Evolutionary conservation across 805 yeast genomes (phyloP).

Genomic region (Lachancea fermentati): DNA sequence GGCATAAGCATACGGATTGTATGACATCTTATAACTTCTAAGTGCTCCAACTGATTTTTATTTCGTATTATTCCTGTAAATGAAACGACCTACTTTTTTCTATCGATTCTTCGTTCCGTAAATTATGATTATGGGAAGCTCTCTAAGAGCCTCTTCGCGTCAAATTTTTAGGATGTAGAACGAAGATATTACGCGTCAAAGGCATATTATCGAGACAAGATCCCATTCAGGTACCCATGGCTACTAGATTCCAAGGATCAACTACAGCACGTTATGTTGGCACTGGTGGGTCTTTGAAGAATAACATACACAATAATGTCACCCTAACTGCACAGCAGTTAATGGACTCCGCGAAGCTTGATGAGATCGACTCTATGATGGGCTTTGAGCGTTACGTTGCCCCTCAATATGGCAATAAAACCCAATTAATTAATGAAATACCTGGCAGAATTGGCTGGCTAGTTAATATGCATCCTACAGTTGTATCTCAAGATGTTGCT

Average conservation of each 20-base stretch:
- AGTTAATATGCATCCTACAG: constrained; percentile 87
- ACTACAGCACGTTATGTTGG: constrained; percentile 48
- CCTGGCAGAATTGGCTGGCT: constrained; percentile 69
- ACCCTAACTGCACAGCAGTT: constrained; percentile 35
- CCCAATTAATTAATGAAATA: constrained; percentile 11
- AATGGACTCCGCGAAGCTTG: constrained; percentile 53
- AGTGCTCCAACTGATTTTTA: background rate
- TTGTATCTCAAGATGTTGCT: constrained; percentile 45
- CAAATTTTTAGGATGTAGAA: background rate
- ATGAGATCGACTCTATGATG: constrained; percentile 71
- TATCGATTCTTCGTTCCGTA: no score
- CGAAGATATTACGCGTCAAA: background rate
- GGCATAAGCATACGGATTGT: constrained; percentile 43
- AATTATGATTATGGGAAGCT: no score
- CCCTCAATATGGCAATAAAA: constrained; percentile 45
- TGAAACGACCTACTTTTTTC: background rate
- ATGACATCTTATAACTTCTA: constrained; percentile 31
- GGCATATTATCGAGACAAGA: no score
- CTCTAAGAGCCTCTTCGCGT: background rate
- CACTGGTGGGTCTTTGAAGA: constrained; percentile 29
- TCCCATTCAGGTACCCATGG: no score
- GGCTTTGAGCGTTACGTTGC: constrained; percentile 78
- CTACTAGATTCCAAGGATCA: constrained; percentile 39
- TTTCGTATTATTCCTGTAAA: background rate
- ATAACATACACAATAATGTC: constrained; percentile 31